These are phyloP conservation scores for Spongispora temasekensis DNA, from an alignment of 1,284 basidiomycete genomes.

Conservation along the genomic window DNA sequence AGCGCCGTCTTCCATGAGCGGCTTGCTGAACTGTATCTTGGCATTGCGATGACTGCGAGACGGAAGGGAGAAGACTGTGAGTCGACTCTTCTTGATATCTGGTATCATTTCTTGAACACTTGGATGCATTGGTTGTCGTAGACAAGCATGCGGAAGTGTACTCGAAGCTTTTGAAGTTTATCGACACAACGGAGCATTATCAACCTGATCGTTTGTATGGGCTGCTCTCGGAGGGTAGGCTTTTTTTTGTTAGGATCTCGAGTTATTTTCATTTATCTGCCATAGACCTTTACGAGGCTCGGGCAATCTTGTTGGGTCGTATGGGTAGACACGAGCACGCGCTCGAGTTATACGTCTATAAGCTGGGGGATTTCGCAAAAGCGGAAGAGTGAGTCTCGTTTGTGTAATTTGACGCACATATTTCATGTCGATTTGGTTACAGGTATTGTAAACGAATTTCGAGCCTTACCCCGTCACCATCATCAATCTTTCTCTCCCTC, in stretches of 20 bases:
- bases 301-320: slow-evolving; percentile 87
- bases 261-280: not conserved
- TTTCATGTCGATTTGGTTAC: slow-evolving; percentile 4
- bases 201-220: slow-evolving; percentile 81
- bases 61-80: slow-evolving; percentile 56
- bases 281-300: slow-evolving; percentile 82
- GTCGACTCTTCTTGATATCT: slow-evolving; percentile 18
- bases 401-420: not conserved
- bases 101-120: not conserved
- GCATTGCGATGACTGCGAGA: slow-evolving; percentile 58
- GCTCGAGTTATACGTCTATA: slow-evolving; percentile 90
- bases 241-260: too few relatives aligned
- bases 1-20: slow-evolving; percentile 81
- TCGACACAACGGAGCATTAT: slow-evolving; percentile 74
- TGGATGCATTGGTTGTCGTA: slow-evolving; percentile 21
- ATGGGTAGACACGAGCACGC: slow-evolving; percentile 92
- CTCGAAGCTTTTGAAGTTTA: slow-evolving; percentile 73
- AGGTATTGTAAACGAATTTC: slow-evolving; percentile 90
- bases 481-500: slow-evolving; percentile 79
- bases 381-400: slow-evolving; percentile 80
- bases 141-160: slow-evolving; percentile 53
- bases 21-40: slow-evolving; percentile 83
- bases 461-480: slow-evolving; percentile 56
- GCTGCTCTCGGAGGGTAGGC: slow-evolving; percentile 72
- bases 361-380: slow-evolving; percentile 76